Evolutionary conservation across 306 rosid genomes (phyloP).

Genomic region (Cucurbita argyrosperma): DNA sequence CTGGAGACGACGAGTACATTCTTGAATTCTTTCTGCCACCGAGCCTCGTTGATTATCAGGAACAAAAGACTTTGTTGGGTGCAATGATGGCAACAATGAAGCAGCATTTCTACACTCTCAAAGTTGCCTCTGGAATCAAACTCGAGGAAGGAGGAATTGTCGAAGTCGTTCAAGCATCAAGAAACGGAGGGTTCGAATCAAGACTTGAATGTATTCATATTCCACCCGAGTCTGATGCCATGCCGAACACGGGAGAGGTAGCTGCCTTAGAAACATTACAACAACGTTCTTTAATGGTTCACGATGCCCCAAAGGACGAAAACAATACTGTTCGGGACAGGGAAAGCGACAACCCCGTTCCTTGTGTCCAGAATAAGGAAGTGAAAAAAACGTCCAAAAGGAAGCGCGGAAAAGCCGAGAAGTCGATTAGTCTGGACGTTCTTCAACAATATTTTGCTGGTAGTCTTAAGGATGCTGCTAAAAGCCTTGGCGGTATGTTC

Average conservation of each 20-base stretch:
- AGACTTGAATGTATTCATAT: constrained; percentile 37
- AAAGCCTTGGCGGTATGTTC: constrained; percentile 76
- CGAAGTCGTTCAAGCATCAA: constrained; percentile 45
- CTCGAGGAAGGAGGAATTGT: constrained; percentile 28
- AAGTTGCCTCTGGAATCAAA: constrained; percentile 55
- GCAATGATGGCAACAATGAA: constrained; percentile 62
- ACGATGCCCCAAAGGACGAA: constrained; percentile 15
- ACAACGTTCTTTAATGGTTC: constrained; percentile 20
- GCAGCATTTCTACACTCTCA: constrained; percentile 54
- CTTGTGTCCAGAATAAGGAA: constrained; percentile 30
- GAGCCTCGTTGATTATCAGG: constrained; percentile 20
- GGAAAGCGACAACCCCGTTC: constrained; percentile 20
- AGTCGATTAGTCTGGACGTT: constrained; percentile 68
- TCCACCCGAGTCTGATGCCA: constrained; percentile 19
- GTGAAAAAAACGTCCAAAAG: constrained; percentile 44
- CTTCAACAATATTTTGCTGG: constrained; percentile 74
- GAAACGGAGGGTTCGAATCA: constrained; percentile 24
- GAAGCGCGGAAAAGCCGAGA: constrained; percentile 84
- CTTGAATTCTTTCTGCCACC: constrained; percentile 74
- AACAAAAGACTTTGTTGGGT: constrained; percentile 45
- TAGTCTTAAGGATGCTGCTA: constrained; percentile 92
- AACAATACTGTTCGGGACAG: constrained; percentile 15
- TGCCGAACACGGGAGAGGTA: constrained; percentile 23
- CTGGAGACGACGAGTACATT: constrained; percentile 70
- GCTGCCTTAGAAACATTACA: constrained; percentile 26